Base-by-base conservation (phyloP, 352 stramenopile species). In the Thraustochytrium striatum region DNA sequence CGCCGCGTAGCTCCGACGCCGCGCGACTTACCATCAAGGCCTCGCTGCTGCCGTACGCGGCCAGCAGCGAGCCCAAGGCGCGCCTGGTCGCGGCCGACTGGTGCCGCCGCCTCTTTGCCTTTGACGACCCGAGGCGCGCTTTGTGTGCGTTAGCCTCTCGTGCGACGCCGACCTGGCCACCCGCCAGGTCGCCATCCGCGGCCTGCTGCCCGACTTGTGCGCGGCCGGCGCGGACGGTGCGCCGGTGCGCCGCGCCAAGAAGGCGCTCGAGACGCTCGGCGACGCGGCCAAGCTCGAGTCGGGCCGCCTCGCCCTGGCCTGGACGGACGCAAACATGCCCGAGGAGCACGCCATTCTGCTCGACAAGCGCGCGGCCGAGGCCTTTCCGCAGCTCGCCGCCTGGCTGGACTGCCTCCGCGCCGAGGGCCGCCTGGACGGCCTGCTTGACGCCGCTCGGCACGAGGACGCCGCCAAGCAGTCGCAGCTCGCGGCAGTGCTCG, bases 101-200 rank as follows among this genome's bases (percentile, higher is more conserved):
- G 65, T 61, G 44, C 35, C 32, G 44, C 13, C 44, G 65, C 13
- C 65, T 75, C 39, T 75, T 75, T 25, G 5, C 43, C n/a, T 75
- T 75, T 25, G 32, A 61, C 11, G 65, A 75, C 36, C 32, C 35
- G 65, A 75, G 44, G 61, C 65, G 21, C 44, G 65, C 21, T 41
- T 75, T 28, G 65, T 75, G 16, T 75, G 65, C 50, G 3, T 75
- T 0, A 39, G 36, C 0, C 52, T 75, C 16, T 30, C 65, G 28
- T 75, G 65, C 52, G 65, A 75, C 9, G n/a, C 7, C 5, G 65
- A 75, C 35, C 65, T 75, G 5, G 65, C 65, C 43, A 75, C 65
- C 1, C 65, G 65, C 32, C 65, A 75, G 47, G 52, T 61, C 21
- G 65, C 65, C 35, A 43, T 75, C 30, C 65, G 65, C 16, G 65